Conservation (phyloP, 2,329 filamentous ascomycete species). For the Sporothrix protearum region DNA sequence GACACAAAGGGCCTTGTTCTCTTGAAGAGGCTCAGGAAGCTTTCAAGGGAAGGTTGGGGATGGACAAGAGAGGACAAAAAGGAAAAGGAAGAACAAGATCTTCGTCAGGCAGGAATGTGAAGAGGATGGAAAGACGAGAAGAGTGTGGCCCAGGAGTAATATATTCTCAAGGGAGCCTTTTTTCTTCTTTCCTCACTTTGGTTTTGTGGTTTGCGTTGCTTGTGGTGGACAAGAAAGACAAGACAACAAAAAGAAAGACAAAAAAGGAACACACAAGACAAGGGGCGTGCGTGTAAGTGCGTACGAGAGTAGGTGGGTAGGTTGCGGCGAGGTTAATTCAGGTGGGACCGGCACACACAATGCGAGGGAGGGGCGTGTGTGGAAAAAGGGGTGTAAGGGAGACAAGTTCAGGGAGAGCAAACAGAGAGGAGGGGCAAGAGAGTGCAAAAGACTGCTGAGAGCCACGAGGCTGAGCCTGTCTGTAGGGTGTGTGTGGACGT, state of each 20-base stretch:
- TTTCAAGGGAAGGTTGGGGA: background rate
- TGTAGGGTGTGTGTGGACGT: background rate
- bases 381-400: constrained; percentile 17
- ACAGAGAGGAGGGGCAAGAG: background rate
- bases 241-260: background rate
- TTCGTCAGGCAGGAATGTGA: constrained; percentile 25
- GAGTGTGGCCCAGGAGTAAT: constrained; percentile 27
- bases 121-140: background rate
- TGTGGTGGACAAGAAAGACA: constrained; percentile 21
- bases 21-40: background rate
- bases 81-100: constrained; percentile 14
- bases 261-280: background rate
- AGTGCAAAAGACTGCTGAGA: background rate
- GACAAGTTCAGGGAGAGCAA: too few species aligned
- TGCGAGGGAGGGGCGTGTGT: constrained; percentile 13
- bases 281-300: too few species aligned
- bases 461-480: constrained; percentile 29
- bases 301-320: constrained; percentile 11
- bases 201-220: constrained; percentile 24
- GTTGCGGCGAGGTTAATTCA: constrained; percentile 28
- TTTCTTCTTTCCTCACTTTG: too few species aligned
- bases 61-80: constrained; percentile 2
- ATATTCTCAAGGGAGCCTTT: constrained; percentile 26
- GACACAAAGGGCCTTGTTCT: background rate
- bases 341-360: constrained; percentile 22